Conservation (phyloP, 2,329 filamentous ascomycete genomes). For the Eutypella sp. region DNA sequence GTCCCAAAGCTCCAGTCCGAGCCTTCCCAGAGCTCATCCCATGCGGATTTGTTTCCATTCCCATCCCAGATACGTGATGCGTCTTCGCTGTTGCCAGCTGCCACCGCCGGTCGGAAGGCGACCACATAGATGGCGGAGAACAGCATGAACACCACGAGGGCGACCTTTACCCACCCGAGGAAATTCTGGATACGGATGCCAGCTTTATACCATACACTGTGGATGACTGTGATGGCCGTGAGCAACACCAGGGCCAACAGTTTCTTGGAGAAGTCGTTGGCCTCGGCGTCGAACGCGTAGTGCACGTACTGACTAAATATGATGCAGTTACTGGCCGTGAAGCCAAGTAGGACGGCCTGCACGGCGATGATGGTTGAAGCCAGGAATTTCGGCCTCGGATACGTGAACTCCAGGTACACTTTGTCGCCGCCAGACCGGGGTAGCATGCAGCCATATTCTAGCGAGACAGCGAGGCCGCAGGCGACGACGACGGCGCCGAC, state of each 20-base stretch:
- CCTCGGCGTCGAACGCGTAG: constrained; percentile 50
- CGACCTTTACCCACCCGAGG: constrained; percentile 60
- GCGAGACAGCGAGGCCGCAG: constrained; percentile 54
- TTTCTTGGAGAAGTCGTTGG: constrained; percentile 48
- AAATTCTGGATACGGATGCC: constrained; percentile 57
- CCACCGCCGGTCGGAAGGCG: constrained; percentile 32
- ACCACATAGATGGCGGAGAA: constrained; percentile 57
- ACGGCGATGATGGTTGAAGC: constrained; percentile 60
- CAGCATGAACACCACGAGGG: constrained; percentile 56
- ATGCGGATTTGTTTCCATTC: constrained; percentile 28
- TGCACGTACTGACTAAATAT: constrained; percentile 62
- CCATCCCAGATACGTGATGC: too few species aligned
- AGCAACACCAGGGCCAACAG: constrained; percentile 52
- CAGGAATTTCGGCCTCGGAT: constrained; percentile 57
- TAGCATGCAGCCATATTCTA: constrained; percentile 68
- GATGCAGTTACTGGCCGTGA: constrained; percentile 66
- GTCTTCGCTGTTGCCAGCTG: background rate
- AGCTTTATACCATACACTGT: constrained; percentile 51
- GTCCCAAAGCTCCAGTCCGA: constrained; percentile 66
- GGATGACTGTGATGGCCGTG: constrained; percentile 52
- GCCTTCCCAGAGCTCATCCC: constrained; percentile 55
- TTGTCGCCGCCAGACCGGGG: constrained; percentile 65
- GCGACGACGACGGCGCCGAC: constrained; percentile 57
- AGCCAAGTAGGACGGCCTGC: constrained; percentile 59
- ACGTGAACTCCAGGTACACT: constrained; percentile 67